These are phyloP conservation scores for Naumovozyma castellii DNA, from an alignment of 805 yeast species.

Conservation along the genomic window DNA sequence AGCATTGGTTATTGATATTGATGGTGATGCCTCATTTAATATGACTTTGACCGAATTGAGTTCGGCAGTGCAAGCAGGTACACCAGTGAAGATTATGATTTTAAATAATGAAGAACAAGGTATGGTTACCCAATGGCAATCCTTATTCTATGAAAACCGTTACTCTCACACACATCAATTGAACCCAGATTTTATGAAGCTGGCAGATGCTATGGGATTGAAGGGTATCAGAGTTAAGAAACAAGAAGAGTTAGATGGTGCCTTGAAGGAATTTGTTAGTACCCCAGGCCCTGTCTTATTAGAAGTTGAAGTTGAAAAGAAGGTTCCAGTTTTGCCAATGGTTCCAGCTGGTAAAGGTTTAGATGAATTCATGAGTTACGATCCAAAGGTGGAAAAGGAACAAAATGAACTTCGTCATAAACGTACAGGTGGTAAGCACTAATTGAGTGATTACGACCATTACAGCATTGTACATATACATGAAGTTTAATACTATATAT, in stretches of 20 bases:
- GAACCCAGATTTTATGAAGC: constrained; percentile 87
- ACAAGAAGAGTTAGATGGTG: constrained; percentile 55
- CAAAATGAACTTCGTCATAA: constrained; percentile 57
- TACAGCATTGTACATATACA: no score
- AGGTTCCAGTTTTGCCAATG: constrained; percentile 95
- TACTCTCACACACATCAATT: constrained; percentile 96
- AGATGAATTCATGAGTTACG: constrained; percentile 85
- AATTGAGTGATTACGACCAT: constrained; percentile 13
- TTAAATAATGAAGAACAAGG: constrained; percentile 98
- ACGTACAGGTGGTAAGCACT: constrained; percentile 69
- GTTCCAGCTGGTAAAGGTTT: constrained; percentile 94
- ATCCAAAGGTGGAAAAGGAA: constrained; percentile 68
- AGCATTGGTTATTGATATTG: constrained; percentile 89
- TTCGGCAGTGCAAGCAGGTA: constrained; percentile 86
- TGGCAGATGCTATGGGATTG: constrained; percentile 91
- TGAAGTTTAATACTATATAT: not conserved
- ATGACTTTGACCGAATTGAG: constrained; percentile 93
- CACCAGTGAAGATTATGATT: constrained; percentile 83
- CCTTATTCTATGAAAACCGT: constrained; percentile 91
- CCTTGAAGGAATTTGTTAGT: constrained; percentile 60
- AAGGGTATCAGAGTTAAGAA: constrained; percentile 66
- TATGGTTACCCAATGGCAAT: constrained; percentile 99
- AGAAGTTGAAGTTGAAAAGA: constrained; percentile 82
- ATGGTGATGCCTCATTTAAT: constrained; percentile 98
- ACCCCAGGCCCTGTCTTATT: constrained; percentile 77